Conservation (phyloP, 345 rosid species). For the Eucalyptus tenuipes region DNA sequence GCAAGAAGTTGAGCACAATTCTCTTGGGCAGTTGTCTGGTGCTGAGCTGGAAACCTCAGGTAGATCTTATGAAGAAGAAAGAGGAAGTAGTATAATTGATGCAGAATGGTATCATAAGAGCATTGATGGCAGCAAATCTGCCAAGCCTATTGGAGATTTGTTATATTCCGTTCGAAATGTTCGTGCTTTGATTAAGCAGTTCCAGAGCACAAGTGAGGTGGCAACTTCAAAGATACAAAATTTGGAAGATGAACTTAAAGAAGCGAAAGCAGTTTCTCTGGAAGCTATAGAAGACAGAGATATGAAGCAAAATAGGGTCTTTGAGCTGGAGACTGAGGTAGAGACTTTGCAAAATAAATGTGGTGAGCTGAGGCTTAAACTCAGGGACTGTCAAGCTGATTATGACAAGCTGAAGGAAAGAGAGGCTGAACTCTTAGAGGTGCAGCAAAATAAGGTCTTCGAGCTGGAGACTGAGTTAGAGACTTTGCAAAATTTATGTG, state of each 20-base stretch:
- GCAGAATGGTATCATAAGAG: constrained; percentile 10
- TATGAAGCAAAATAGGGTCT: constrained; percentile 27
- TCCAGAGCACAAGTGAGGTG: constrained; percentile 36
- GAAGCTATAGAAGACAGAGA: constrained; percentile 40
- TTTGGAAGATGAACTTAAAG: constrained; percentile 44
- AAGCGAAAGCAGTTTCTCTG: constrained; percentile 18
- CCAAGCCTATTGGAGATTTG: constrained; percentile 28
- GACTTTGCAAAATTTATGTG: constrained; percentile 30
- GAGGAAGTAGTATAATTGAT: constrained; percentile 17
- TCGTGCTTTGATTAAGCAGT: constrained; percentile 22
- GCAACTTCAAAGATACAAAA: constrained; percentile 42
- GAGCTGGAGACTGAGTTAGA: constrained; percentile 43
- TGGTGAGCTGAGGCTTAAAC: constrained; percentile 29
- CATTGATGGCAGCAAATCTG: constrained; percentile 15
- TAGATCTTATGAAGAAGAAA: constrained; percentile 6
- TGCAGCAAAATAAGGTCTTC: constrained; percentile 27
- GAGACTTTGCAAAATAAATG: constrained; percentile 35
- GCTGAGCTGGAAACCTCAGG: constrained; percentile 32
- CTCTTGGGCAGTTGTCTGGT: constrained; percentile 21
- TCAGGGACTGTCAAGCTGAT: constrained; percentile 26
- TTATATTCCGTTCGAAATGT: constrained; percentile 26
- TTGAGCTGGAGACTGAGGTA: constrained; percentile 39
- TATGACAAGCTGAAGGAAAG: constrained; percentile 55
- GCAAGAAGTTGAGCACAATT: constrained; percentile 32
- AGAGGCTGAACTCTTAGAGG: constrained; percentile 31